Evolutionary conservation across 208 protist genomes (phyloP), one percentile per base, ranked within the genome.

Genomic region (Acanthamoeba royreba): DNA sequence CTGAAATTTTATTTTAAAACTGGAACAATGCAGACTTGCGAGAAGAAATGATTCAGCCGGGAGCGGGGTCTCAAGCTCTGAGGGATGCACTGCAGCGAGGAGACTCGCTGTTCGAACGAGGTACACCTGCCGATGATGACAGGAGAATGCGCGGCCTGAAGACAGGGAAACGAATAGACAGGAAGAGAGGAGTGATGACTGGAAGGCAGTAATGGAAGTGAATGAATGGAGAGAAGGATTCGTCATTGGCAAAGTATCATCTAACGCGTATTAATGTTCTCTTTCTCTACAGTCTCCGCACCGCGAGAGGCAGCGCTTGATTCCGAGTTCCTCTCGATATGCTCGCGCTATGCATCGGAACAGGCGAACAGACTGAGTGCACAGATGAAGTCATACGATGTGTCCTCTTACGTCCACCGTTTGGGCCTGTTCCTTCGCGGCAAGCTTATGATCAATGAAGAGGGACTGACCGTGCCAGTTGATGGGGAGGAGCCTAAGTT

Each of bases 251-350:
- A 13, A 58, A 22, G 15, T 9, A 31, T 69, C 25, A 69, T 17
- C n/a, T 13, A 28, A 11, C 33, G 25, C 33, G 13, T 31, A 45
- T 77, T 77, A 38, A 17, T 77, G 11, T 77, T 4, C 31, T 11
- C 43, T 9, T 79, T 31, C 33, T 2, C n/a, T 3, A 9, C 52
- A 88, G 81, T 88, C 45, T 66, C 81, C n/a, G 61, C 40, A 25
- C 86, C 86, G 1, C 49, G 86, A 0, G 86, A 92, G 86, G 49
- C 86, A 38, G 86, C 86, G 28, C 45, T 92, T 28, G 86, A 92
- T 25, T 92, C 86, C 1, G 86, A 92, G 42, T 92, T 66, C 42
- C 35, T 92, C 22, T 28, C 86, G 7, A 92, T 92, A 2, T 92
- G 86, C 86, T 92, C 86, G 38, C 49, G n/a, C 5, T 92, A 74